Base-by-base conservation (phyloP, 768 basidiomycete genomes). In the Cystobasidium tubakii region DNA sequence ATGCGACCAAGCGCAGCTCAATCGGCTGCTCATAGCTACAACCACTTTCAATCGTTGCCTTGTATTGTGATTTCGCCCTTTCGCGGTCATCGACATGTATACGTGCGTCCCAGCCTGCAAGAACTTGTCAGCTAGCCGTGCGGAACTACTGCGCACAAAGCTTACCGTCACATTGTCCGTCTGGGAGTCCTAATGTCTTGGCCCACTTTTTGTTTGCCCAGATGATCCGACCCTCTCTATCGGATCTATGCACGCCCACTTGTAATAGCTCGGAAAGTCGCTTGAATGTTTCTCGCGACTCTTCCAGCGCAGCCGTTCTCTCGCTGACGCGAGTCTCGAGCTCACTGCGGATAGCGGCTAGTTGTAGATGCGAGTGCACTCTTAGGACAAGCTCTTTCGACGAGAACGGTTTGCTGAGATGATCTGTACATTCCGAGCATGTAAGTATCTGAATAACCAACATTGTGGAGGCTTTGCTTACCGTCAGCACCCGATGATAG, bases 191-290 rank as follows among this genome's bases (percentile, higher is more conserved):
- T 13, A 75, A 60, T 1, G 69, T 46, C 25, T 42, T n/a, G 57
- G 55, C 54, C 74, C 74, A 75, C 34, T 75, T 75, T 31, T 43
- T 43, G 60, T 75, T 75, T 21, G 74, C 74, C 74, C 74, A 75
- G 25, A 54, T 42, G 27, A 75, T 70, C 15, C 15, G 1, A 1
- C 74, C 74, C 25, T 60, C 46, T 12, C 54, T 13, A 23, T 75
- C 74, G 3, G 54, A 62, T 34, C 74, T 67, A 31, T 75, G 74
- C 13, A 75, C 55, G 43, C 74, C 74, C n/a, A 75, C 74, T 72
- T 75, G 74, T 10, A 75, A 42, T 2, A 75, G 74, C 33, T 75
- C 74, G 15, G 71, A 71, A 7, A 75, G 43, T 17, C 69, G 54
- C 31, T 46, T 34, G 57, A 75, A 70, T 25, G 57, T 62, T 34